Percentiles rank a stretch among this genome's conserved stretches.
These are phyloP conservation scores for Nematocida homosporus DNA, from an alignment of 371 early-diverging fungal species.

Conservation along the genomic window DNA sequence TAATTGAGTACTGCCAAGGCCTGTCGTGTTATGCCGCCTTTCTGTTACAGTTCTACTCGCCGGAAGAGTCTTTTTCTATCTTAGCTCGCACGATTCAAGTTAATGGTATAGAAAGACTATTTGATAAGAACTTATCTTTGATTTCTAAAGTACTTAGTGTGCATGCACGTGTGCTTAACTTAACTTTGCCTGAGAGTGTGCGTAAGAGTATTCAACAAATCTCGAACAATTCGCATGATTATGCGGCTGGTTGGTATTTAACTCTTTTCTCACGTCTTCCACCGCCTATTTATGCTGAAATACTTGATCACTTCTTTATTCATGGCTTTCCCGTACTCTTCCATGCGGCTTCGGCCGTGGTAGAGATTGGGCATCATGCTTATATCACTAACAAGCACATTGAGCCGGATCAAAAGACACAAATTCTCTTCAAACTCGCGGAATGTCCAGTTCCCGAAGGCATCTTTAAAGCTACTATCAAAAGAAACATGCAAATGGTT, in stretches of 20 bases:
- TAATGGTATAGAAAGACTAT: constrained; percentile 63
- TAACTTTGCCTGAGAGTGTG: constrained; percentile 60
- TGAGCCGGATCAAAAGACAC: constrained; percentile 50
- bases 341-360: constrained; percentile 61
- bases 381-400: constrained; percentile 4
- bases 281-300: constrained; percentile 54
- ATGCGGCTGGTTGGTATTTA: constrained; percentile 67
- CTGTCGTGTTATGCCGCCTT: constrained; percentile 67
- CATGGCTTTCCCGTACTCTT: constrained; percentile 65
- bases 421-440: constrained; percentile 53
- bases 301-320: constrained; percentile 66
- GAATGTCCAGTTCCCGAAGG: constrained; percentile 39
- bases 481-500: constrained; percentile 46
- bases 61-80: constrained; percentile 65
- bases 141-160: constrained; percentile 59
- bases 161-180: constrained; percentile 60
- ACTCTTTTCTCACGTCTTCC: constrained; percentile 68
- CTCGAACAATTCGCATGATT: constrained; percentile 56
- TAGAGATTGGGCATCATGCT: constrained; percentile 50
- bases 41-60: constrained; percentile 65
- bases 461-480: constrained; percentile 14
- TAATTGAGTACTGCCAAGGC: constrained; percentile 69
- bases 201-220: constrained; percentile 43
- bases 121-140: constrained; percentile 64
- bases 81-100: constrained; percentile 56